Conservation (phyloP, 73 alveolate species). For the Symbiodinium pilosum region DNA sequence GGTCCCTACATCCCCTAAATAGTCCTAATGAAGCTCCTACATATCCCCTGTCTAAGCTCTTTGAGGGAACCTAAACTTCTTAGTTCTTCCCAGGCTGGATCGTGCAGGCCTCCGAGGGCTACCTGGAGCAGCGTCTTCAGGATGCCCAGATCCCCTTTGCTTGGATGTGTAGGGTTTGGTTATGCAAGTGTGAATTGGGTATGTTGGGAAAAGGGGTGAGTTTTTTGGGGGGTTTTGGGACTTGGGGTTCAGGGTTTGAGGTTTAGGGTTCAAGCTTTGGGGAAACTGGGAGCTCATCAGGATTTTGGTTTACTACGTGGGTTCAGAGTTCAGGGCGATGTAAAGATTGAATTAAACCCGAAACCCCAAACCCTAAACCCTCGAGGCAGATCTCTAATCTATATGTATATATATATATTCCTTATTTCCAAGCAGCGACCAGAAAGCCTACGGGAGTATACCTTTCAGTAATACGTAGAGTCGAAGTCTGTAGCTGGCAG, state of each 20-base stretch:
- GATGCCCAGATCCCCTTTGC: not conserved
- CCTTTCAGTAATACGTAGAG: no score
- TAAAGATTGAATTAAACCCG: not conserved
- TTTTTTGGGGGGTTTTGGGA: not conserved
- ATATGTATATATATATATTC: no score
- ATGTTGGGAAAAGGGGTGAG: not conserved
- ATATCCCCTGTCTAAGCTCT: no score
- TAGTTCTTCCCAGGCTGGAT: slow-evolving; percentile 84
- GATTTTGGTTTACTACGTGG: not conserved
- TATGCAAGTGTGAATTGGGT: not conserved
- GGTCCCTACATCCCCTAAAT: no score
- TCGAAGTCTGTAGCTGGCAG: no score
- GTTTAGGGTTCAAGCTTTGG: not conserved
- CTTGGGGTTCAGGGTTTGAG: not conserved
- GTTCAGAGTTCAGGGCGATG: not conserved
- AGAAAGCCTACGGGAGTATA: no score
- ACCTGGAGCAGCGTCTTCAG: slow-evolving; percentile 82
- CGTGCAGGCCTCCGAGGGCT: slow-evolving; percentile 86
- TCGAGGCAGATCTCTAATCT: no score
- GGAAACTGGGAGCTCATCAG: not conserved
- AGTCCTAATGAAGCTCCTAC: no score
- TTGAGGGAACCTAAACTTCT: no score
- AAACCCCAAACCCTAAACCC: not conserved
- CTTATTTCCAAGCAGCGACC: no score
- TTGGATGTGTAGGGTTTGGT: not conserved